Evolutionary conservation across 2,329 filamentous ascomycete genomes (phyloP).

Genomic region (Colletotrichum scovillei): DNA sequence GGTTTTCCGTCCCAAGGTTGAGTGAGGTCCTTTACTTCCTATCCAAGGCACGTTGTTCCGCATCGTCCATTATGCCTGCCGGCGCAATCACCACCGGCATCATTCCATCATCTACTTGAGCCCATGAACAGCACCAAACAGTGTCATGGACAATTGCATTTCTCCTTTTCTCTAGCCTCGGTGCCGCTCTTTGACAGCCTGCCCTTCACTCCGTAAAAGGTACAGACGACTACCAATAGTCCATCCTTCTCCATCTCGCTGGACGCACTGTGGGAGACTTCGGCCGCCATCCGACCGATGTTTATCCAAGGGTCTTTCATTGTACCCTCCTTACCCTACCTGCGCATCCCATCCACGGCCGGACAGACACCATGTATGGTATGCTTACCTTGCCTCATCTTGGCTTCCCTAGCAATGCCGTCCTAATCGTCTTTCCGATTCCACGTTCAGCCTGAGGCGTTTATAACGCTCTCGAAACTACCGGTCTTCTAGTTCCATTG

Average conservation of each 20-base stretch:
- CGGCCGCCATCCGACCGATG: conserved; percentile 24
- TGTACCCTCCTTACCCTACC: neutral
- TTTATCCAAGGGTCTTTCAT: conserved; percentile 4
- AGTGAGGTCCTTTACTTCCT: neutral
- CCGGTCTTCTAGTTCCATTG: neutral
- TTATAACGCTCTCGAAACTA: neutral
- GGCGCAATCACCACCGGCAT: neutral
- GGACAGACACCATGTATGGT: neutral
- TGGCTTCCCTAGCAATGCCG: conserved; percentile 2
- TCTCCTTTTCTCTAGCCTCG: neutral
- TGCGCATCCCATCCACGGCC: conserved; percentile 9
- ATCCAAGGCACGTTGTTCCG: neutral
- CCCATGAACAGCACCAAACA: neutral
- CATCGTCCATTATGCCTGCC: neutral
- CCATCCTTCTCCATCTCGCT: neutral
- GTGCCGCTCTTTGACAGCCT: neutral
- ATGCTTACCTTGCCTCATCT: conserved; percentile 4
- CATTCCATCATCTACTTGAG: neutral
- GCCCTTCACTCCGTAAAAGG: neutral
- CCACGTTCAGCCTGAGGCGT: neutral
- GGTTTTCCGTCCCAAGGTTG: neutral
- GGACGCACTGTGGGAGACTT: conserved; percentile 13
- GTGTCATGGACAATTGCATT: neutral
- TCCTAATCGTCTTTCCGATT: neutral
- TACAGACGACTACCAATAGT: neutral